Conservation (phyloP, 352 stramenopile species). For the Globisporangium apiculatum region DNA sequence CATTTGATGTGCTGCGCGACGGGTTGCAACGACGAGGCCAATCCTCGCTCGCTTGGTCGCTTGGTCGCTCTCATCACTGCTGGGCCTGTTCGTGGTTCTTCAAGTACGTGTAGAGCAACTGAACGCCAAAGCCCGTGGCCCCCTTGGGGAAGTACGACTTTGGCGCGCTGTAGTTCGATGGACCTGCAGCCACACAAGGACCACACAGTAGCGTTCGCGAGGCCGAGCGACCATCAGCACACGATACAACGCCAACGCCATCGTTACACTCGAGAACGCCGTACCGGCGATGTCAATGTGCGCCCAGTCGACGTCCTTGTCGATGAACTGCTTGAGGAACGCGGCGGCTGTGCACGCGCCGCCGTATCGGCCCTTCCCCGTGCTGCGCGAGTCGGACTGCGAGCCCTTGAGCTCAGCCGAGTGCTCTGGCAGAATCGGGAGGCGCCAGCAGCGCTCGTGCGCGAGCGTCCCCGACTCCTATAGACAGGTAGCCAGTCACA, state of each 20-base stretch:
- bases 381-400: conserved; percentile 79
- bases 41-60: not conserved
- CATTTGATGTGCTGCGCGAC: too few species aligned
- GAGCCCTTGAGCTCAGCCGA: conserved; percentile 70
- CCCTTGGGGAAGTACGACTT: conserved; percentile 85
- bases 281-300: conserved; percentile 86
- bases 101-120: conserved; percentile 81
- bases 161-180: conserved; percentile 70
- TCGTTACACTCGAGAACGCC: not conserved
- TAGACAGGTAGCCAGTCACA: not conserved
- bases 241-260: not conserved
- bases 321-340: conserved; percentile 87
- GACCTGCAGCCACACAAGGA: conserved; percentile 17
- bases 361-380: conserved; percentile 64
- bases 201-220: too few species aligned
- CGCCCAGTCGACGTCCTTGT: conserved; percentile 81
- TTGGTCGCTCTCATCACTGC: not conserved
- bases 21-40: too few species aligned
- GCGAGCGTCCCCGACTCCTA: conserved; percentile 47
- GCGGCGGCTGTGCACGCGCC: conserved; percentile 80
- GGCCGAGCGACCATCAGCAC: too few species aligned
- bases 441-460: conserved; percentile 84
- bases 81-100: conserved; percentile 52
- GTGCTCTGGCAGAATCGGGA: conserved; percentile 87
- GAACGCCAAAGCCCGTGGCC: conserved; percentile 84